Evolutionary conservation across 2,329 filamentous ascomycete species (phyloP).

Genomic region (Arthrobotrys musiformis): DNA sequence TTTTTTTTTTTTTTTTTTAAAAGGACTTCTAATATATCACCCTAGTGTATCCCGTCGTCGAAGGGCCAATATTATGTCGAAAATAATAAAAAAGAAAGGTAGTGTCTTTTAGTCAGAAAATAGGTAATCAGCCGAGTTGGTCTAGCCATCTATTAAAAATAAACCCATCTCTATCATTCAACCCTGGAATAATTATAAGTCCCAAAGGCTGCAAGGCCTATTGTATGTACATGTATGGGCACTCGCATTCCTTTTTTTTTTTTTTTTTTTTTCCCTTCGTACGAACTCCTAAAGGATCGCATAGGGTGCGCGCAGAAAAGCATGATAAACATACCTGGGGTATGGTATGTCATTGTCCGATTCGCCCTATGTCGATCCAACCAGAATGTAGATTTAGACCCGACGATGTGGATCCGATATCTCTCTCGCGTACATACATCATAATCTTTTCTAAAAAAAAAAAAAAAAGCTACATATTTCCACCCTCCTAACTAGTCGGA

Average conservation of each 20-base stretch:
- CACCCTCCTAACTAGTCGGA: background rate
- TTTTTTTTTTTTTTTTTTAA: too few species aligned
- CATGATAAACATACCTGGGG: background rate
- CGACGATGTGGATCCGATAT: slow-evolving; percentile 21
- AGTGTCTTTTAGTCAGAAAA: background rate
- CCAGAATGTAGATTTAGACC: background rate
- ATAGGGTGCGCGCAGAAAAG: background rate
- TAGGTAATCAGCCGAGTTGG: background rate
- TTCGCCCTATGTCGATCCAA: slow-evolving; percentile 1
- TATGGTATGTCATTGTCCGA: background rate
- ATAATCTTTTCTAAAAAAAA: too few species aligned
- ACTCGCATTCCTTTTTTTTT: slow-evolving; percentile 17
- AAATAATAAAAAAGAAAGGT: too few species aligned
- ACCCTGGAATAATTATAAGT: too few species aligned
- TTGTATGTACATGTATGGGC: too few species aligned
- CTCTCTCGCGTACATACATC: background rate
- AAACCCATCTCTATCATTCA: background rate
- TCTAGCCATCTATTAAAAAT: background rate
- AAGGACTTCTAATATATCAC: too few species aligned
- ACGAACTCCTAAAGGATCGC: background rate
- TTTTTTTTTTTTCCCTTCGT: too few species aligned
- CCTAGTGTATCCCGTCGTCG: too few species aligned
- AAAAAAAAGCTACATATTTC: too few species aligned
- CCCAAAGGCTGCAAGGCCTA: too few species aligned
- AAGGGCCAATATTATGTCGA: too few species aligned